These are phyloP conservation scores for Chlamydomonas sp. DNA, from an alignment of 139 green algal species.

Conservation along the genomic window DNA sequence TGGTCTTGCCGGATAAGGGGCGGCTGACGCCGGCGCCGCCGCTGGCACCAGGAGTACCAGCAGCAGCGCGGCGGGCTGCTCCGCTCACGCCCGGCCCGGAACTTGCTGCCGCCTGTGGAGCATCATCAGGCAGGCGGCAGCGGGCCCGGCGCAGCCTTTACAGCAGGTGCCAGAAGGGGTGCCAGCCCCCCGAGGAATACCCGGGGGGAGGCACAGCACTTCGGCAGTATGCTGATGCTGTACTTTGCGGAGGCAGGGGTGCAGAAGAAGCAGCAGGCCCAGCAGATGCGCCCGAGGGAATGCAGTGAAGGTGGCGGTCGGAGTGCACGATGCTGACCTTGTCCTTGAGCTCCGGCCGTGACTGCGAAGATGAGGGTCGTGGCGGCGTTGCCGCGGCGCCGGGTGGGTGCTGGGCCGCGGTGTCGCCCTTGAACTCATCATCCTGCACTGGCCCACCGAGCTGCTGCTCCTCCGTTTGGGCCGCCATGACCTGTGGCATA, in stretches of 20 bases:
- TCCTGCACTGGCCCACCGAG: not conserved
- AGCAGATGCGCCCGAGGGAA: too few species aligned
- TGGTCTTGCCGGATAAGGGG: too few species aligned
- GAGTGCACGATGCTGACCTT: too few species aligned
- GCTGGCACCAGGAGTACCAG: not conserved
- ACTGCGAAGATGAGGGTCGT: not conserved
- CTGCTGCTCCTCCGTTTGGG: not conserved
- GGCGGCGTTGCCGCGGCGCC: too few species aligned
- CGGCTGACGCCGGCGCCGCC: not conserved
- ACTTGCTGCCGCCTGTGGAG: slow-evolving; percentile 34
- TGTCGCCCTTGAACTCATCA: not conserved
- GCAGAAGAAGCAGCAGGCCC: not conserved
- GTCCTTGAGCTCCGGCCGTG: not conserved
- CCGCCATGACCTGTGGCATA: slow-evolving; percentile 3
- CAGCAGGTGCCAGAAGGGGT: slow-evolving; percentile 34
- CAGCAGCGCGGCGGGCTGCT: too few species aligned
- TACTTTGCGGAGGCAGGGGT: not conserved
- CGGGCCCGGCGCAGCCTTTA: not conserved
- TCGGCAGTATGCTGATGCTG: not conserved
- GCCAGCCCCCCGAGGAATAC: not conserved
- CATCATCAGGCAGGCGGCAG: slow-evolving; percentile 20
- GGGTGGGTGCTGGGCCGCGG: not conserved
- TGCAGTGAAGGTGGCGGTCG: too few species aligned
- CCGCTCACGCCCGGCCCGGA: not conserved
- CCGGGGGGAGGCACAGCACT: not conserved